These are phyloP conservation scores for Hawksworthiomyces lignivorus DNA, from an alignment of 2,329 filamentous ascomycete species.

Conservation along the genomic window DNA sequence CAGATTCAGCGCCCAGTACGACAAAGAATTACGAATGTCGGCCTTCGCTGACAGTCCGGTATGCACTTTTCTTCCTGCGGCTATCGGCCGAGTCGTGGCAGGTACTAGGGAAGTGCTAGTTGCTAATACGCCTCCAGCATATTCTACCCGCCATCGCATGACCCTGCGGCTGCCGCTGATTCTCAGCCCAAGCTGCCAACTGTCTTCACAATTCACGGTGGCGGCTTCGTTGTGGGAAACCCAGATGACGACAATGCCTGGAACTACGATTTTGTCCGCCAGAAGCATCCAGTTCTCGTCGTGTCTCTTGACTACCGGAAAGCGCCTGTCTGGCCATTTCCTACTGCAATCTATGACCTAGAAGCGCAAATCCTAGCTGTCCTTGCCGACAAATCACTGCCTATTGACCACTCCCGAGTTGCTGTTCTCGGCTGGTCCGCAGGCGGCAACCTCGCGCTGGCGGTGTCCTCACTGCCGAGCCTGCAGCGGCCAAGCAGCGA, in stretches of 20 bases:
- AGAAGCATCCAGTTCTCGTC: conserved; percentile 32
- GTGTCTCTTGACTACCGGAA: conserved; percentile 42
- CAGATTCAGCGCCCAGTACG: conserved; percentile 1
- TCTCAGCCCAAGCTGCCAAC: conserved; percentile 27
- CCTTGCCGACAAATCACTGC: conserved; percentile 35
- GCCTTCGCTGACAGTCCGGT: conserved; percentile 9
- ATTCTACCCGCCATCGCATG: conserved; percentile 32
- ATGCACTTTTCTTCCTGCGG: not conserved
- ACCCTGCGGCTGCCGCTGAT: conserved; percentile 17
- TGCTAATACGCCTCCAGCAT: too few relatives aligned
- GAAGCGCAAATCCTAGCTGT: conserved; percentile 33
- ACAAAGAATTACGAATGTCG: conserved; percentile 18
- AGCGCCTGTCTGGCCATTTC: conserved; percentile 37
- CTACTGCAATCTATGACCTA: conserved; percentile 35
- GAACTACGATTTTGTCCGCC: conserved; percentile 34
- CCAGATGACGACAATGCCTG: conserved; percentile 38
- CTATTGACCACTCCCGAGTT: conserved; percentile 34
- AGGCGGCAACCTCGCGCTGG: conserved; percentile 40
- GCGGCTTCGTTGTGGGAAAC: conserved; percentile 38
- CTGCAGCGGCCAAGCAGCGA: conserved; percentile 26
- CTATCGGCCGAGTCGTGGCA: too few relatives aligned
- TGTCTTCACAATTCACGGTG: conserved; percentile 44
- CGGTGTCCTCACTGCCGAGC: conserved; percentile 30
- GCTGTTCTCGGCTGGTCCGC: conserved; percentile 42
- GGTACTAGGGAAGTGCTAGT: too few relatives aligned